These are phyloP conservation scores for Tolypocladium sp. DNA, from an alignment of 2,329 filamentous ascomycete genomes.

Conservation along the genomic window DNA sequence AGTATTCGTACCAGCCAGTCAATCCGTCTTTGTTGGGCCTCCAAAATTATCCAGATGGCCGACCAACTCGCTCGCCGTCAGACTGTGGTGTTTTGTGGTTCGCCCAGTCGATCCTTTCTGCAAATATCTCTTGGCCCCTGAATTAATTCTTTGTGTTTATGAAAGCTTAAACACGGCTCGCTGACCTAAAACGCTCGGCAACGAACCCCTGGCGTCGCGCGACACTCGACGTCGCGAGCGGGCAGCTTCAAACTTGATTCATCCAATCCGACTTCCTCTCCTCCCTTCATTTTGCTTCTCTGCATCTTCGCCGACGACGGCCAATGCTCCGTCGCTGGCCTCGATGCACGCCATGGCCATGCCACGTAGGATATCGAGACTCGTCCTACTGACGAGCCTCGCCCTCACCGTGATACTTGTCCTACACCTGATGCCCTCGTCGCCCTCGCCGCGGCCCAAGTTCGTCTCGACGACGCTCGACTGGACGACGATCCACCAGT, in stretches of 20 bases:
- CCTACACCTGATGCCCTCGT: conserved; percentile 10
- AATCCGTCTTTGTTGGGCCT: no score
- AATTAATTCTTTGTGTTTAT: not conserved
- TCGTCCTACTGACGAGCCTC: conserved; percentile 11
- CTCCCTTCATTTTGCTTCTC: not conserved
- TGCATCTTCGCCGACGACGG: not conserved
- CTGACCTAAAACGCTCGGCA: not conserved
- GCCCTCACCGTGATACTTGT: conserved; percentile 11
- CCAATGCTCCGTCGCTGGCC: not conserved
- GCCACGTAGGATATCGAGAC: conserved; percentile 12
- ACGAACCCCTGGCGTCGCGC: not conserved
- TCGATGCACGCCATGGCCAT: conserved; percentile 9
- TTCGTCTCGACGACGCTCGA: conserved; percentile 18
- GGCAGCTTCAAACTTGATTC: no score
- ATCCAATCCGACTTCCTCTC: no score
- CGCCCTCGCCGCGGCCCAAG: not conserved
- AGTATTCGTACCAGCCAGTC: no score
- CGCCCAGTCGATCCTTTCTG: not conserved
- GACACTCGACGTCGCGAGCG: no score
- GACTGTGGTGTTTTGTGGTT: not conserved
- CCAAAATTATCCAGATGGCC: no score
- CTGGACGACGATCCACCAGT: conserved; percentile 17
- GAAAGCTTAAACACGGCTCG: not conserved
- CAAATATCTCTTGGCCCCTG: not conserved
- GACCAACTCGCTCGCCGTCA: no score